Base-by-base conservation (phyloP, 176 grass and related monocot species). In the Lolium perenne region DNA sequence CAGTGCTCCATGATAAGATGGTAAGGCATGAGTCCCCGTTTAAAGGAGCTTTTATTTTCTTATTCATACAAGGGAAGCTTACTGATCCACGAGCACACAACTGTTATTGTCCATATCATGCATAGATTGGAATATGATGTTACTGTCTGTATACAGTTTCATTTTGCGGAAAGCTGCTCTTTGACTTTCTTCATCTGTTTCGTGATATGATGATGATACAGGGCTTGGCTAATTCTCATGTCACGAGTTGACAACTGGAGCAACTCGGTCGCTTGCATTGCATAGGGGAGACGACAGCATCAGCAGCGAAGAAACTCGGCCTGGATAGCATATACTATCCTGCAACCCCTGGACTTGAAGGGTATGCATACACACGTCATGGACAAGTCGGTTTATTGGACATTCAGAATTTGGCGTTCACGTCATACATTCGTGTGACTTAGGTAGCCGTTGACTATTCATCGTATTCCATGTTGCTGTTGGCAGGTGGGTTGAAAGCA, bases 241-340 rank as follows among this genome's bases (percentile, higher is more conserved):
- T 77, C 86, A 8, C 66, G 83, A 76, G 88, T 64, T 43, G 77
- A 89, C 48, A 61, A 82, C 22, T 99, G 94, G 90, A 82, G 91
- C 71, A 93, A 88, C 20, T 87, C 92, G 3, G 59, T 94, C 21
- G 92, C 94, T 51, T 99, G 97, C 79, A 99, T 51, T 99, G 97
- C 79, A 99, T 99, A 13, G 97, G 97, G 54, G 97, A 99, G 79
- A 99, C 94, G 63, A 99, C 92, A 9, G 97, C 88, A 11, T 86
- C 84, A 38, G 90, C 86, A 67, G 92, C 97, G 6, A 94, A 93
- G 86, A 88, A 80, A 75, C 76, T 93, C 51, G 92, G 94, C 59
- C 74, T 96, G 72, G 78, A 85, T 65, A 88, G 89, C 70, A 60
- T 99, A 75, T 47, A 96, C 78, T 99, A 88, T 59, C 97, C 94